Evolutionary conservation across 2,329 filamentous ascomycete genomes (phyloP).

Genomic region (Sporothrix curviconia): DNA sequence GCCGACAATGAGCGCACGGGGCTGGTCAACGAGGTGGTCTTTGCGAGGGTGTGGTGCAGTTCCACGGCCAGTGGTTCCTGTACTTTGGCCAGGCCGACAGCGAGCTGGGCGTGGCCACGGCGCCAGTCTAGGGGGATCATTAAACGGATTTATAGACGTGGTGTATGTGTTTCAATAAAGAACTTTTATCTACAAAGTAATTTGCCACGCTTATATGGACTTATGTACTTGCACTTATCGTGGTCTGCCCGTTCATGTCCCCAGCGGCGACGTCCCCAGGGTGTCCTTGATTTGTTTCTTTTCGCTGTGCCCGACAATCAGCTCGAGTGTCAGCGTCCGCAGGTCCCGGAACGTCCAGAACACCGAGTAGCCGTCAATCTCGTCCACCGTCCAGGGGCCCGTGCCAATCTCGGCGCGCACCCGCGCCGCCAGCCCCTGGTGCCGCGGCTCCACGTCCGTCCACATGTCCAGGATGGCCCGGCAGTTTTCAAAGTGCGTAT

Average conservation of each 20-base stretch:
- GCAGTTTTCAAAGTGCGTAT: constrained; percentile 11
- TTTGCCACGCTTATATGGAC: too few species aligned
- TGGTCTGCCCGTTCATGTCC: too few species aligned
- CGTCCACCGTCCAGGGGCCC: constrained; percentile 8
- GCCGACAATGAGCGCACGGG: constrained; percentile 1
- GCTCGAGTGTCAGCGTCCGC: constrained; percentile 2
- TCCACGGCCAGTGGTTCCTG: constrained; percentile 10
- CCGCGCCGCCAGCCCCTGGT: not conserved
- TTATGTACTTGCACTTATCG: too few species aligned
- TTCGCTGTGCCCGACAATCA: not conserved
- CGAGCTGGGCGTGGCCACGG: constrained; percentile 14
- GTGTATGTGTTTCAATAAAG: not conserved
- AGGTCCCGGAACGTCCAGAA: constrained; percentile 13
- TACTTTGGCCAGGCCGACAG: constrained; percentile 15
- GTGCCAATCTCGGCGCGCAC: not conserved
- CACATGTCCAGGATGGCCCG: constrained; percentile 10
- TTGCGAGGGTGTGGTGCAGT: constrained; percentile 6
- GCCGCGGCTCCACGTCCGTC: not conserved
- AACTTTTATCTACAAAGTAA: not conserved
- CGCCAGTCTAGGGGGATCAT: not conserved
- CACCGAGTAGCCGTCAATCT: constrained; percentile 14
- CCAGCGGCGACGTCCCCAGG: too few species aligned
- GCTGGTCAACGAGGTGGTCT: not conserved
- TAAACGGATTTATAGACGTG: not conserved
- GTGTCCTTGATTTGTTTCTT: too few species aligned